Evolutionary conservation across 78 protist genomes (phyloP), one percentile per base, ranked within the genome.

Genomic region (Trichosphaerium sp.): DNA sequence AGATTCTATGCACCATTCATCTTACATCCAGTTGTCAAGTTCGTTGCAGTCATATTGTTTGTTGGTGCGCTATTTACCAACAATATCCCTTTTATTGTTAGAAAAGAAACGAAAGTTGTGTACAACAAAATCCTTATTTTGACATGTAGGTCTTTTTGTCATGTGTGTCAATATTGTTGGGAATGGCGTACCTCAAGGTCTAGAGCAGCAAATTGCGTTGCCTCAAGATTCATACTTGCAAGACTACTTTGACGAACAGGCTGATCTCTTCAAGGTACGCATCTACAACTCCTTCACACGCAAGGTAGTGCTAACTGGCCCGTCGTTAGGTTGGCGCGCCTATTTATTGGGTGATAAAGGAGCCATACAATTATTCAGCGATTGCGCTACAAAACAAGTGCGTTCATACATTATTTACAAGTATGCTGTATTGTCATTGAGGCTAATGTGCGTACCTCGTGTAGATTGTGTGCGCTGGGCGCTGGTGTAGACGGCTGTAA

Each of bases 261-360:
- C 28, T n/a, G 21, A 34, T 6, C 25, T 32, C 3, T 51, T 84
- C 4, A 70, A 77, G n/a, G n/a, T n/a, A n/a, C n/a, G n/a, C n/a
- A n/a, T n/a, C n/a, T n/a, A n/a, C n/a, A n/a, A n/a, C n/a, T n/a
- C n/a, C n/a, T n/a, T n/a, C n/a, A n/a, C n/a, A n/a, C n/a, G n/a
- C n/a, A n/a, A n/a, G n/a, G n/a, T n/a, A n/a, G n/a, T n/a, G n/a
- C n/a, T n/a, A n/a, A n/a, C n/a, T n/a, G n/a, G n/a, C n/a, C n/a
- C n/a, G n/a, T n/a, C n/a, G n/a, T n/a, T n/a, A n/a, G 26, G 84
- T 77, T 3, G 89, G 89, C 31, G 77, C 86, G 31, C 85, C 89
- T 37, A 42, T 77, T 41, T 84, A 80, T 51, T 60, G 78, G 18
- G 89, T 84, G 8, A 40, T 83, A 1, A 37, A 77, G 48, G 88